Base-by-base conservation (phyloP, 306 rosid genomes). In the Styphnolobium japonicum region DNA sequence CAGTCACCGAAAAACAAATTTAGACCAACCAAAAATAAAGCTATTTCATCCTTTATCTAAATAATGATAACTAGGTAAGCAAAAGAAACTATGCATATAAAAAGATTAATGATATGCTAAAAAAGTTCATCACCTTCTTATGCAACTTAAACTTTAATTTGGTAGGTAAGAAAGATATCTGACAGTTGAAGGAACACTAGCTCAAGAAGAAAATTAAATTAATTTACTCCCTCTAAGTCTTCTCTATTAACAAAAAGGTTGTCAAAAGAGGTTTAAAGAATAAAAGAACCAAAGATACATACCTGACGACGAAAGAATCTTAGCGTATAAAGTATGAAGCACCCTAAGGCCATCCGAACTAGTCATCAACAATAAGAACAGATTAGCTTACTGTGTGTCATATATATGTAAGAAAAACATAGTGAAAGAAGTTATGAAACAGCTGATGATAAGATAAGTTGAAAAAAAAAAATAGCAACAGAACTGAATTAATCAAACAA, bases 291-390 rank as follows among this genome's bases (percentile, higher is more conserved):
- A 73, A 22, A 33, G 68, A 40, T 55, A 75, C 69, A 65, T 76
- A 92, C 97, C 97, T 90, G 97, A 65, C 55, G 65, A 40, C 97
- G 94, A 67, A 91, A 91, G 86, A 94, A 89, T 45, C 90, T 85
- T 58, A 92, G 76, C 0, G 95, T 90, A 64, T 81, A 83, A 40
- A 90, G 78, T 73, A 83, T 69, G 48, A 91, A 80, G 88, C 93
- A 81, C 51, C 98, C 98, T 40, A 92, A 84, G 69, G 85, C 89
- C 89, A 92, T 67, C 58, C 98, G 97, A 92, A 91, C 97, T 92
- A 82, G 69, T 80, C 10, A 76, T 67, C 53, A 81, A 72, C 14
- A 87, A 80, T 46, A 69, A 71, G 21, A 85, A 76, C 27, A 51
- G 22, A 69, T 84, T 51, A 79, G 78, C n/a, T 63, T 14, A 40